Conservation (phyloP, 1,284 basidiomycete species). For the Sporisorium reilianum region DNA sequence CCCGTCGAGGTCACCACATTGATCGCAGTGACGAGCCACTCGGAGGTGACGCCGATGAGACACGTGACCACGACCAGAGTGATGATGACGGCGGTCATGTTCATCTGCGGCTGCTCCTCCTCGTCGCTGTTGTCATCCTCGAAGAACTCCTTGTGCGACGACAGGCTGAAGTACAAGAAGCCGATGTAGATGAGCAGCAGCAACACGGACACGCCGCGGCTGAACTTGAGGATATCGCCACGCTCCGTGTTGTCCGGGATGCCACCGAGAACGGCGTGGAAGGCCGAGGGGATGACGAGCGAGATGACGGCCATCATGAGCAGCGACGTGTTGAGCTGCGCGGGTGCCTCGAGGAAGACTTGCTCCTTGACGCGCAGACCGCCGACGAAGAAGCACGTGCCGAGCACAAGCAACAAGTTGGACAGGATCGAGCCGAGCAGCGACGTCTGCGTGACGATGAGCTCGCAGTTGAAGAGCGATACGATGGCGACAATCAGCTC, state of each 20-base stretch:
- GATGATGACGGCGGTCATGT: conserved; percentile 48
- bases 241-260: conserved; percentile 51
- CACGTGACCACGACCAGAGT: conserved; percentile 53
- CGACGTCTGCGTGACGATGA: conserved; percentile 61
- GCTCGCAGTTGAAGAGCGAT: conserved; percentile 62
- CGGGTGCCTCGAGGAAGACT: conserved; percentile 49
- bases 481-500: conserved; percentile 65
- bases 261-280: conserved; percentile 58
- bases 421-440: conserved; percentile 61
- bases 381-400: conserved; percentile 63
- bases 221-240: conserved; percentile 58
- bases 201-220: conserved; percentile 54
- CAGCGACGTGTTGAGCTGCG: conserved; percentile 55
- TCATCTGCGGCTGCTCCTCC: conserved; percentile 59
- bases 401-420: conserved; percentile 61
- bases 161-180: conserved; percentile 58
- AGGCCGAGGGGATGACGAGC: conserved; percentile 61
- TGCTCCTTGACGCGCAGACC: conserved; percentile 59
- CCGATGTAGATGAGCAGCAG: conserved; percentile 61
- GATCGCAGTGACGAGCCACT: conserved; percentile 62
- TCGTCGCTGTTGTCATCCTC: conserved; percentile 50
- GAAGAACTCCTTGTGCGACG: conserved; percentile 57
- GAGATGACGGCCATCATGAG: conserved; percentile 65
- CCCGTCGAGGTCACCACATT: conserved; percentile 50
- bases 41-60: conserved; percentile 61